phyloP scores from a whole-genome alignment of 2,329 filamentous ascomycete genomes.

The Hypoxylon sp. region DNA sequence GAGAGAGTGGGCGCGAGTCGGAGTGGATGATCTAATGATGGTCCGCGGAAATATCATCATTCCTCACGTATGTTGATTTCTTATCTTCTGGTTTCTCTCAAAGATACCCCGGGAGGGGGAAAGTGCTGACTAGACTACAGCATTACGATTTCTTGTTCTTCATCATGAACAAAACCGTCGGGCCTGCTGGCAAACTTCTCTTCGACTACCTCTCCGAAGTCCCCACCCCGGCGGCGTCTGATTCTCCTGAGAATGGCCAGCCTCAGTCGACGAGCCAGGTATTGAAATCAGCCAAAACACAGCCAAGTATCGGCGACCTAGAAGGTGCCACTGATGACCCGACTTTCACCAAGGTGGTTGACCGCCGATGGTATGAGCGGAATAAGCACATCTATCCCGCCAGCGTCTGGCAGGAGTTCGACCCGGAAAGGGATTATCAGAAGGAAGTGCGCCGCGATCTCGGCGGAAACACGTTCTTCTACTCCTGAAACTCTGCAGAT shows the following conservation, averaged over 20 bases:
- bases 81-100: constrained; percentile 1
- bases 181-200: constrained; percentile 74
- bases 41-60: constrained; percentile 91
- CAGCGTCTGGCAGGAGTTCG: constrained; percentile 94
- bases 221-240: constrained; percentile 40
- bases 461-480: constrained; percentile 94
- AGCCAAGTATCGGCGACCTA: constrained; percentile 61
- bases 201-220: constrained; percentile 76
- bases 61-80: constrained; percentile 76
- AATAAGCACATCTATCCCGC: constrained; percentile 99
- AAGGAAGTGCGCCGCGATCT: constrained; percentile 80
- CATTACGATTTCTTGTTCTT: constrained; percentile 99
- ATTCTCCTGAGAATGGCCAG: constrained; percentile 25
- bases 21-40: constrained; percentile 94
- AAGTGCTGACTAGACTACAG: constrained; percentile 55
- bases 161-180: constrained; percentile 83
- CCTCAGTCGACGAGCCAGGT: constrained; percentile 51
- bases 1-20: constrained; percentile 89
- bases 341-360: constrained; percentile 88
- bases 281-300: constrained; percentile 48
- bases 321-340: constrained; percentile 85
- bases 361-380: constrained; percentile 93
- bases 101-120: neutral
- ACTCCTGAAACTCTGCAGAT: constrained; percentile 55
- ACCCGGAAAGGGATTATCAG: constrained; percentile 86